phyloP scores from a whole-genome alignment of 495 filamentous ascomycete genomes.

The Talaromyces liani region DNA sequence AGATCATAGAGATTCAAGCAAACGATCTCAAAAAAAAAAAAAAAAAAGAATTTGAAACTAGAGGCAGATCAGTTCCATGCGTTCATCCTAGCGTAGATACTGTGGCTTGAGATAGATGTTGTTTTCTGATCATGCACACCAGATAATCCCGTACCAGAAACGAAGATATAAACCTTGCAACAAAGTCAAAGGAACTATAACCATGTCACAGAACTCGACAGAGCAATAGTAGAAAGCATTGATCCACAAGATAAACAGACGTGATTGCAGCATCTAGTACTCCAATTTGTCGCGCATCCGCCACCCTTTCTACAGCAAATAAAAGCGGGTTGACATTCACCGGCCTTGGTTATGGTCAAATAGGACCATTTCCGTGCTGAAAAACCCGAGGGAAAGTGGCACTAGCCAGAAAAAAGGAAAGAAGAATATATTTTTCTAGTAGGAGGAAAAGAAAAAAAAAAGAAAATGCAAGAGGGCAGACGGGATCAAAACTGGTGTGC shows the following conservation, averaged over 20 bases:
- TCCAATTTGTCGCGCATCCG: not conserved
- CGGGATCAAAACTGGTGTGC: not conserved
- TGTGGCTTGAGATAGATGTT: not conserved
- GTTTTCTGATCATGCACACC: not conserved
- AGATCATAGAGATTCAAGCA: not conserved
- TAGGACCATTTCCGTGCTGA: slow-evolving; percentile 1
- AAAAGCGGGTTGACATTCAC: slow-evolving; percentile 1
- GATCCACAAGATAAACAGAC: not conserved
- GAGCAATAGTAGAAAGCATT: not conserved
- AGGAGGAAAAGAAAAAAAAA: not conserved
- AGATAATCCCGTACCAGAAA: not conserved
- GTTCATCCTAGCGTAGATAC: not conserved
- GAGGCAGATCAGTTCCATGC: not conserved
- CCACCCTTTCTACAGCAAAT: not conserved
- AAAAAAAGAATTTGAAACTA: not conserved
- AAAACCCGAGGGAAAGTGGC: slow-evolving; percentile 8
- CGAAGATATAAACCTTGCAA: not conserved
- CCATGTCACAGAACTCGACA: not conserved
- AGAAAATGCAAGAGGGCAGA: not conserved
- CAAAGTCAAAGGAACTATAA: not conserved
- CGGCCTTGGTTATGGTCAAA: not conserved
- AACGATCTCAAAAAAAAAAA: not conserved
- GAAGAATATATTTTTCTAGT: not conserved
- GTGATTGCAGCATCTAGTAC: not conserved
- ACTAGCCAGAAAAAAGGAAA: not conserved